Evolutionary conservation across 352 stramenopile species (phyloP), one percentile per base, ranked within the genome.

Genomic region (Phytophthora palmivora): DNA sequence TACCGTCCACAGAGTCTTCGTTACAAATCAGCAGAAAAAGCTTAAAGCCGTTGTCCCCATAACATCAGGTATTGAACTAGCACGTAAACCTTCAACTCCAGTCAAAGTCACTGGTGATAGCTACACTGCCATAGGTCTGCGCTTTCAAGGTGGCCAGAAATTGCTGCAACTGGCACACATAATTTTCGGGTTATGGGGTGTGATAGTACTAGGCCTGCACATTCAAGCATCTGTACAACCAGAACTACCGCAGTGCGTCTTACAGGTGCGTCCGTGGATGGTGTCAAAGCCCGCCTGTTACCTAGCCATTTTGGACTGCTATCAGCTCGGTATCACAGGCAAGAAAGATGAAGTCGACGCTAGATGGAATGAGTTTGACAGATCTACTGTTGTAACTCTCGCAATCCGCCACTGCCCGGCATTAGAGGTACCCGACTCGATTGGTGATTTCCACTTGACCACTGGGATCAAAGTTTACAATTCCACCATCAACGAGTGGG

Each of bases 391-490:
- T 16, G 44, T 65, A 8, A 69, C 58, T 2, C 11, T 82, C 1
- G 24, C 59, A 4, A 64, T 82, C 34, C 66, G 65, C 0, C 73
- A 78, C 32, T 82, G 73, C 6, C 43, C 58, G 5, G 11, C 6
- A 9, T 37, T 82, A 1, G 32, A 64, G n/a, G 42, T 79, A 18
- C 65, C 70, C 0, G 36, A 58, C 0, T 38, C 50, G 10, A 30
- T 82, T 5, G 39, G 47, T 0, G 47, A 70, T 4, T 82, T 82
- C 21, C 45, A 52, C 18, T 8, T 39, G n/a, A 21, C 63, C 1
- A 45, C 16, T 6, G 63, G 43, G 12, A 36, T 79, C 4, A 78
- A 82, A 38, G 42, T 78, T 3, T 81, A 81, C 43, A 81, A 78
- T 32, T 70, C 72, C 16, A 76, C 72, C 0, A 72, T 78, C 8